Evolutionary conservation across 2,329 filamentous ascomycete species (phyloP).

Genomic region (Aphanocladium album): DNA sequence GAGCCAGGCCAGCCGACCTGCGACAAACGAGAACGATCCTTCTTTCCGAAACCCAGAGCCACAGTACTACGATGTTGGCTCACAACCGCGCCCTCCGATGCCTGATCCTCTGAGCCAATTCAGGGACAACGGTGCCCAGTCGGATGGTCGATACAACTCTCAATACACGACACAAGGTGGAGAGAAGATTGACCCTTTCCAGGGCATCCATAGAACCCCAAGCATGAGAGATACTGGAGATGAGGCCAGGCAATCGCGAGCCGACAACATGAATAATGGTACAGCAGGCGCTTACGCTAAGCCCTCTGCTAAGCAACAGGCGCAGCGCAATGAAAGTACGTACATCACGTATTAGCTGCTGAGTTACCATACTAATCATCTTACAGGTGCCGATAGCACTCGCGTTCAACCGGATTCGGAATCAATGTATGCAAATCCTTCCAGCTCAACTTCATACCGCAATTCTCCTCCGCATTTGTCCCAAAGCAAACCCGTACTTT

Average conservation of each 20-base stretch:
- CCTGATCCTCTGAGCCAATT: constrained; percentile 47
- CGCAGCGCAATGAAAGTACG: neutral
- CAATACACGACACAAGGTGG: constrained; percentile 53
- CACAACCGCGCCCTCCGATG: constrained; percentile 23
- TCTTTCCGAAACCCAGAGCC: constrained; percentile 12
- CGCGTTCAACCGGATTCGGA: constrained; percentile 2
- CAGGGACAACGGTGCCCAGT: constrained; percentile 33
- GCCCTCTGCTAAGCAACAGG: neutral
- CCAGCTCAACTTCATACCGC: neutral
- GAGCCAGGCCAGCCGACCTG: constrained; percentile 47
- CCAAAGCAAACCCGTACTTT: neutral
- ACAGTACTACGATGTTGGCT: constrained; percentile 11
- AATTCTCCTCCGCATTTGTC: neutral
- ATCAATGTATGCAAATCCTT: constrained; percentile 11
- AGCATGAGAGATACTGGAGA: constrained; percentile 36
- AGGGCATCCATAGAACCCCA: constrained; percentile 39
- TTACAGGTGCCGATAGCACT: neutral
- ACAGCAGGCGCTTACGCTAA: constrained; percentile 9
- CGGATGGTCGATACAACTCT: constrained; percentile 50
- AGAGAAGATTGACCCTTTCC: constrained; percentile 55
- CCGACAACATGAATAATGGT: neutral
- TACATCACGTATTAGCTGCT: neutral
- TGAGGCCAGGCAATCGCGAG: neutral
- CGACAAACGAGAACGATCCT: constrained; percentile 28
- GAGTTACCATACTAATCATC: neutral